Base-by-base conservation (phyloP, 352 stramenopile species). In the Phytopythium litorale region DNA sequence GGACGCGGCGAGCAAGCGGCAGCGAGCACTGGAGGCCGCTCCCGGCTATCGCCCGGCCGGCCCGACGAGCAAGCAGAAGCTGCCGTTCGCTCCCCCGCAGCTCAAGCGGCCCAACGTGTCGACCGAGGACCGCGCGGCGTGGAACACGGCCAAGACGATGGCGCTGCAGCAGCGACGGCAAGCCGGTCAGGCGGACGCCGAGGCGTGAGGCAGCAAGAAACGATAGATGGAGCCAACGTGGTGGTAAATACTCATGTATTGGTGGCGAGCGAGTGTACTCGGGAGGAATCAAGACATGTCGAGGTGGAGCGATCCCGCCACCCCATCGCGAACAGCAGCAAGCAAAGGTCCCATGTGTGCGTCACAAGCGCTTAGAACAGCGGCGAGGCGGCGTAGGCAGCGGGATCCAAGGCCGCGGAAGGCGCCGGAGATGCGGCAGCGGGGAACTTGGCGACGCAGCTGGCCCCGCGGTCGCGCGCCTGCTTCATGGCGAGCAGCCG, bases 111-210 rank as follows among this genome's bases (percentile, higher is more conserved):
- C 81, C 1, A 91, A 91, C 49, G 77, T 91, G 7, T 88, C 79
- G 2, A 91, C 81, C 0, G 81, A 92, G 67, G 84, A 92, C 55
- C 42, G 73, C 18, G 75, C 72, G 79, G 77, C 78, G 12, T 92
- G 84, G 84, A 92, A 88, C 57, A 89, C 84, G 4, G 56, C 78
- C 23, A 85, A 76, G 56, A 92, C 84, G 16, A 64, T 92, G 56
- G 60, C 63, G 33, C 55, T 76, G 45, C 76, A 88, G 45, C 72
- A 61, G 18, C 81, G 70, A 64, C 66, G 60, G 13, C 76, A 77
- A 16, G 21, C 71, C 16, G 16, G 49, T 42, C 59, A 50, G 38
- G 7, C 52, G 37, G 43, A 56, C 32, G 50, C 32, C 32, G 4
- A 46, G 0, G 32, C 32, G 13, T 57, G 28, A 23, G 21, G 21